A percentile compares a stretch with the other conserved stretches of the same genome.
Conservation (phyloP, 805 yeast species). For the Hemisphaericaspora nanyangensis region DNA sequence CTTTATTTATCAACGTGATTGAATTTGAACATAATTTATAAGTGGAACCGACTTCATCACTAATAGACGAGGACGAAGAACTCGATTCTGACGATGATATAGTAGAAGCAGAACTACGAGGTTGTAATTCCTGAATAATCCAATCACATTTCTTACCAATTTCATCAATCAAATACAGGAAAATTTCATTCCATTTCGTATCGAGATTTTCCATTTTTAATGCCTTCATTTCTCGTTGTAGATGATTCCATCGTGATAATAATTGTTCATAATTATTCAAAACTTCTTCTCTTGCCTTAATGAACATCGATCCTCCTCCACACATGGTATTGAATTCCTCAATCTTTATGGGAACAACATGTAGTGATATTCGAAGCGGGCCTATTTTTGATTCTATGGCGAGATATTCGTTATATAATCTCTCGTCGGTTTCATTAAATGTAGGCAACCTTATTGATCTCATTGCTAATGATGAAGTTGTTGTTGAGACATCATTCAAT, state of each 20-base stretch:
- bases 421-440: constrained; percentile 25
- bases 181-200: constrained; percentile 53
- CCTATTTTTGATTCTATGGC: constrained; percentile 38
- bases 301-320: constrained; percentile 14
- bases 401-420: constrained; percentile 39
- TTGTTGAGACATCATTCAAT: constrained; percentile 15
- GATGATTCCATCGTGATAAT: constrained; percentile 35
- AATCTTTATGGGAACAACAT: constrained; percentile 48
- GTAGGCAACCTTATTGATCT: constrained; percentile 26
- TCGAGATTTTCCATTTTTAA: constrained; percentile 48
- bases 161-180: constrained; percentile 45
- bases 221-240: constrained; percentile 37
- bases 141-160: constrained; percentile 20
- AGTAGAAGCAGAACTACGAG: background rate
- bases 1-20: constrained; percentile 29
- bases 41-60: constrained; percentile 26
- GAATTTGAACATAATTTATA: constrained; percentile 39
- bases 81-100: background rate
- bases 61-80: constrained; percentile 3
- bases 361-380: constrained; percentile 51
- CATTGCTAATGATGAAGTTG: constrained; percentile 10
- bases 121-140: constrained; percentile 17
- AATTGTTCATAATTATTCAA: constrained; percentile 38
- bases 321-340: constrained; percentile 35
- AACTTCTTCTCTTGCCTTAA: constrained; percentile 26